phyloP scores from a whole-genome alignment of 495 filamentous ascomycete species.

The Podospora fimiseda region DNA sequence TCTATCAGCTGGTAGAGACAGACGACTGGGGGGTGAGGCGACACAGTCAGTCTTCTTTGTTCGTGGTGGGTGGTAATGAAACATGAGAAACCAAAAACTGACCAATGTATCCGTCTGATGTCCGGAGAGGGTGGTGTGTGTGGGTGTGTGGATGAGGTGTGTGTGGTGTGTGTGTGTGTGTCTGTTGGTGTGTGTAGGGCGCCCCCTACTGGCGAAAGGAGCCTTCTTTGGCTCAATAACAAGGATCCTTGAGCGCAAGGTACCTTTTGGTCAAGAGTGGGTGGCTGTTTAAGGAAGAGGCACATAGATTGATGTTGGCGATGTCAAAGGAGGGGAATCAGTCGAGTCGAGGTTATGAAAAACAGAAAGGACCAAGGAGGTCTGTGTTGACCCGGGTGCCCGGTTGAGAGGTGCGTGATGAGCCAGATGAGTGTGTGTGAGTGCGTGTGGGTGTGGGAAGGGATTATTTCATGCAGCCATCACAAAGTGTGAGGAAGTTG shows the following conservation, averaged over 20 bases:
- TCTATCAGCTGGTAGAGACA: conserved; percentile 13
- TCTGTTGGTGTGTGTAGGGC: conserved; percentile 20
- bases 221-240: conserved; percentile 11
- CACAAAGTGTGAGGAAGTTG: neutral
- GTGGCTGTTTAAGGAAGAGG: neutral
- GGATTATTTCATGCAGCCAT: conserved; percentile 1
- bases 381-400: neutral
- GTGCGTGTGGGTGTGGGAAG: neutral
- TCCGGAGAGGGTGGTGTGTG: neutral
- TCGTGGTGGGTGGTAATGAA: conserved; percentile 14
- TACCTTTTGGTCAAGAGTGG: conserved; percentile 6
- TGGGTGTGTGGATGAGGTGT: neutral
- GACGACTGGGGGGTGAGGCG: conserved; percentile 5
- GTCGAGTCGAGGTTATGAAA: neutral
- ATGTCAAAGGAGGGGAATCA: neutral
- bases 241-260: conserved; percentile 28
- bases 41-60: conserved; percentile 26
- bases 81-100: conserved; percentile 13
- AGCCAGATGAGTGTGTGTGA: neutral
- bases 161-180: conserved; percentile 2
- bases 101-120: conserved; percentile 2
- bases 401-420: neutral
- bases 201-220: conserved; percentile 21
- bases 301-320: too few relatives aligned
- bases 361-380: neutral